phyloP scores from a whole-genome alignment of 1,139 yeast genomes.

The Lodderomyces pseudojiufengensis region DNA sequence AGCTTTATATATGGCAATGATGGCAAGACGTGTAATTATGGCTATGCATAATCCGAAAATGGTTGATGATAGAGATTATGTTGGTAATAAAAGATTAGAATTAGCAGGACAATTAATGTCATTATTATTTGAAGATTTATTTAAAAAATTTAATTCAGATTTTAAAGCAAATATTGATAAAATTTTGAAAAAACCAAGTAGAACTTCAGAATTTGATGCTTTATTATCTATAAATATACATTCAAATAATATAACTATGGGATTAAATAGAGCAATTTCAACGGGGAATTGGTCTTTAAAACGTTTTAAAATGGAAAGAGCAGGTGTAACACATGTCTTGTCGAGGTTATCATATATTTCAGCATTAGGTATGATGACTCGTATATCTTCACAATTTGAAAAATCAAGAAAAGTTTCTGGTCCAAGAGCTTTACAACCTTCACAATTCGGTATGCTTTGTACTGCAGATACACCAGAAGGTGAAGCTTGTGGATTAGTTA shows the following conservation, averaged over 20 bases:
- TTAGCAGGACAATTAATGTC: constrained; percentile 98
- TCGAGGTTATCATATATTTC: constrained; percentile 88
- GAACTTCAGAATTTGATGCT: constrained; percentile 95
- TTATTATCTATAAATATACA: constrained; percentile 83
- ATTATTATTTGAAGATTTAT: constrained; percentile 88
- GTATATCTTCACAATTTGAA: constrained; percentile 97
- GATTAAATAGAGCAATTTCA: constrained; percentile 92
- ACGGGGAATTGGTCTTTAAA: constrained; percentile 99
- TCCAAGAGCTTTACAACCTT: constrained; percentile 98
- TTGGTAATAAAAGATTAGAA: constrained; percentile 95
- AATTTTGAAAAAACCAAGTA: constrained; percentile 85
- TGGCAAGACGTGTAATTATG: constrained; percentile 95
- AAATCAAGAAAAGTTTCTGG: constrained; percentile 97
- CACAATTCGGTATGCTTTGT: constrained; percentile 98
- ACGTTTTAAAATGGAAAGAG: constrained; percentile 99
- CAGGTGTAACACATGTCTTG: constrained; percentile 97
- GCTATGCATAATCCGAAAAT: constrained; percentile 91
- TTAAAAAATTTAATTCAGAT: constrained; percentile 91
- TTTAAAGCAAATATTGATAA: constrained; percentile 94
- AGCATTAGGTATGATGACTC: constrained; percentile 99
- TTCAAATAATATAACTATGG: constrained; percentile 88
- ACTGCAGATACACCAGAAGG: constrained; percentile 99
- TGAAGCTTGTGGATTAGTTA: constrained; percentile 98
- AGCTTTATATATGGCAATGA: constrained; percentile 89
- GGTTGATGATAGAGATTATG: constrained; percentile 98